phyloP scores from a whole-genome alignment of 306 rosid species.

The Neltuma alba region DNA sequence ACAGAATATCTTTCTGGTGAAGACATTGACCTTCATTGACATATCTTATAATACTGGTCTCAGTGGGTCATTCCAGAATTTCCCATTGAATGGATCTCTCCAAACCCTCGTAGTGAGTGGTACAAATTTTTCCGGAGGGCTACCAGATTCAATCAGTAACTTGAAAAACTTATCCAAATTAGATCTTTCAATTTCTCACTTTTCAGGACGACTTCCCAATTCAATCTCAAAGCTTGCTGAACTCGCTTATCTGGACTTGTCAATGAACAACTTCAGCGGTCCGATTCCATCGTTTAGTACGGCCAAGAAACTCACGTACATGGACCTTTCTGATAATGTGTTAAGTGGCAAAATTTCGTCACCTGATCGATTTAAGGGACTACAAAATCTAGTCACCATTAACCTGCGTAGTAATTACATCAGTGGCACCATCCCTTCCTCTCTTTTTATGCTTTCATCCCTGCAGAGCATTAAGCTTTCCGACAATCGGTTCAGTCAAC shows the following conservation, averaged over 20 bases:
- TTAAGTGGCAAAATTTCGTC: slow-evolving; percentile 41
- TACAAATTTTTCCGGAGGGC: background rate
- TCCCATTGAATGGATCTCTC: background rate
- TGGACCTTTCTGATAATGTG: slow-evolving; percentile 45
- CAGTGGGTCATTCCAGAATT: slow-evolving; percentile 25
- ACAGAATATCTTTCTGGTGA: background rate
- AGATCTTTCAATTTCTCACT: background rate
- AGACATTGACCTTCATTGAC: slow-evolving; percentile 20
- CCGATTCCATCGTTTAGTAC: slow-evolving; percentile 39
- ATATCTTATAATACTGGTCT: slow-evolving; percentile 10
- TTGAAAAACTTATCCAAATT: background rate
- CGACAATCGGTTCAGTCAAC: slow-evolving; percentile 37
- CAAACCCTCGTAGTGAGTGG: background rate
- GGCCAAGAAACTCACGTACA: slow-evolving; percentile 25
- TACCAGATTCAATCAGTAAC: background rate
- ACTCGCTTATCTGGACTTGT: slow-evolving; percentile 39
- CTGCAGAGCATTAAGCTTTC: slow-evolving; percentile 36
- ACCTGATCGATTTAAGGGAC: slow-evolving; percentile 39
- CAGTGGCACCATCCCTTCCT: slow-evolving; percentile 43
- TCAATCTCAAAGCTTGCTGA: slow-evolving; percentile 39
- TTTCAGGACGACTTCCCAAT: slow-evolving; percentile 20
- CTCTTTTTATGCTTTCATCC: slow-evolving; percentile 37
- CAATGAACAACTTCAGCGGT: slow-evolving; percentile 39
- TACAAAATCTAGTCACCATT: slow-evolving; percentile 25
- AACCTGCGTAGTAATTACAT: slow-evolving; percentile 23